Percentiles rank a stretch among this genome's conserved stretches.
Conservation (phyloP, 2,329 filamentous ascomycete species). For the Talaromyces sp. region DNA sequence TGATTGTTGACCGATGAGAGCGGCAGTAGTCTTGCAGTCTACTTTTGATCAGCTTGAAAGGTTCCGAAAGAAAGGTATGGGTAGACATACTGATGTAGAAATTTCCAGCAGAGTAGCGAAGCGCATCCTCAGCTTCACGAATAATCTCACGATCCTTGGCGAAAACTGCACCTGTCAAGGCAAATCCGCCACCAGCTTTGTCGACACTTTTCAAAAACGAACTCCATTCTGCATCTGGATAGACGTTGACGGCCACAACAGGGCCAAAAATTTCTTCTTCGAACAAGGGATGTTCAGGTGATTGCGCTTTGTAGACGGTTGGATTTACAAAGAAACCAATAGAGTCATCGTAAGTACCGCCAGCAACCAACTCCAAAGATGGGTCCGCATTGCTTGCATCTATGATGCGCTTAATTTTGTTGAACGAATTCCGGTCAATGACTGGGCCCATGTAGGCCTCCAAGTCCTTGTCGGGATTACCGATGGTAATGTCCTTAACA, state of each 20-base stretch:
- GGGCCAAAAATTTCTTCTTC: constrained; percentile 79
- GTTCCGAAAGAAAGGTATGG: not conserved
- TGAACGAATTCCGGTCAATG: constrained; percentile 75
- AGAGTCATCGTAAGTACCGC: constrained; percentile 69
- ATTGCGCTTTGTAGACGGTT: constrained; percentile 70
- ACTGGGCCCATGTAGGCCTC: constrained; percentile 81
- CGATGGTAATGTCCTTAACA: constrained; percentile 63
- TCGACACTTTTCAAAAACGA: constrained; percentile 45
- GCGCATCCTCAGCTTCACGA: constrained; percentile 29
- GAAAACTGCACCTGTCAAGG: constrained; percentile 39
- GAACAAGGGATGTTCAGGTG: constrained; percentile 68
- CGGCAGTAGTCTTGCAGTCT: constrained; percentile 53
- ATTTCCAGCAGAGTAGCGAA: constrained; percentile 35
- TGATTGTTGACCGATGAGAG: constrained; percentile 66
- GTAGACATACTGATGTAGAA: constrained; percentile 34
- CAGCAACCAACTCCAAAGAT: constrained; percentile 65
- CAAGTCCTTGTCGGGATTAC: constrained; percentile 59
- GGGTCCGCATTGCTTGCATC: constrained; percentile 69
- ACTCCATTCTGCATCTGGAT: constrained; percentile 64
- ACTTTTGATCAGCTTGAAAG: not conserved
- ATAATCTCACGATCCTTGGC: constrained; percentile 32
- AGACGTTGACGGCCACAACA: constrained; percentile 67
- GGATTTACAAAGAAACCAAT: constrained; percentile 80
- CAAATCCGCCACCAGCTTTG: constrained; percentile 25
- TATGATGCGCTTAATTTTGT: constrained; percentile 71